Percentiles rank a stretch among this genome's conserved stretches.
Conservation (phyloP, 1,139 yeast species). For the Kodamaea suecica region DNA sequence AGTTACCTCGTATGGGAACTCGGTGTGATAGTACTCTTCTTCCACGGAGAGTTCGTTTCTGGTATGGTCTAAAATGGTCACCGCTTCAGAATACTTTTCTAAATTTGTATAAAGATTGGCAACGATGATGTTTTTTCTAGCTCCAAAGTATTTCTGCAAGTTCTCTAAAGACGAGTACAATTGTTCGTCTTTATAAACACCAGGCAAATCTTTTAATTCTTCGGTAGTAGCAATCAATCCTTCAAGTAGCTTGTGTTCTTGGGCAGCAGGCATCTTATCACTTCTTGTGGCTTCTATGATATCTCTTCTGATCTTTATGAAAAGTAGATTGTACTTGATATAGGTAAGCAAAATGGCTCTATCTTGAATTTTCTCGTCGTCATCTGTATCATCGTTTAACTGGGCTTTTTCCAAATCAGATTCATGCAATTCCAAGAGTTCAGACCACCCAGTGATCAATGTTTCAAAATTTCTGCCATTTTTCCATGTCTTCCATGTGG, state of each 20-base stretch:
- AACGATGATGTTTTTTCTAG: conserved; percentile 42
- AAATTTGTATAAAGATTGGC: conserved; percentile 49
- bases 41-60: conserved; percentile 18
- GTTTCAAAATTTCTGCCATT: conserved; percentile 31
- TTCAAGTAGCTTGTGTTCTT: conserved; percentile 44
- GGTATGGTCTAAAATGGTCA: conserved; percentile 49
- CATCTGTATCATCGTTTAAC: conserved; percentile 35
- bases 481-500: conserved; percentile 23
- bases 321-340: conserved; percentile 63
- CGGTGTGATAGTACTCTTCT: conserved; percentile 23
- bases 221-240: conserved; percentile 46
- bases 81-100: conserved; percentile 49
- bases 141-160: conserved; percentile 45
- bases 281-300: background rate
- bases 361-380: conserved; percentile 59
- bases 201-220: conserved; percentile 76
- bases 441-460: conserved; percentile 37
- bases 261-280: conserved; percentile 3
- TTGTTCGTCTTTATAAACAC: conserved; percentile 83
- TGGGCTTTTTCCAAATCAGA: conserved; percentile 25
- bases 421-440: conserved; percentile 31
- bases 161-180: conserved; percentile 52
- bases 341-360: conserved; percentile 74
- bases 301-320: conserved; percentile 74
- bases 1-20: conserved; percentile 40